Evolutionary conservation across 768 basidiomycete species (phyloP).

Genomic region (Ephemerocybe angulata): DNA sequence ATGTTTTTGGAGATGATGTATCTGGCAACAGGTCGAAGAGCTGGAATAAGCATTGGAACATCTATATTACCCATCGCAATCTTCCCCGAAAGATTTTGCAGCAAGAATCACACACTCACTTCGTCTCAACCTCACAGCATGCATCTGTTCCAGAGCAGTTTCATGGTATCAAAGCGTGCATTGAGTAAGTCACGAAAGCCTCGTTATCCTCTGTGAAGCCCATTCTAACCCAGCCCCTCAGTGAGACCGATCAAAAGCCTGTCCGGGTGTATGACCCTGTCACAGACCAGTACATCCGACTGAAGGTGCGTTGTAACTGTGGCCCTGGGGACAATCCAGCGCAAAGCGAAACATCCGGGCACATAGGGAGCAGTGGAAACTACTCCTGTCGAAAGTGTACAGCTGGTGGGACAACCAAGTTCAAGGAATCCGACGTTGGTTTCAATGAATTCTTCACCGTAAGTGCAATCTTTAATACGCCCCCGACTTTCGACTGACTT

Average conservation of each 20-base stretch:
- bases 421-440: slow-evolving; percentile 31
- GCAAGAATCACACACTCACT: slow-evolving; percentile 36
- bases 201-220: background rate
- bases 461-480: background rate
- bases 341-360: slow-evolving; percentile 34
- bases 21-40: slow-evolving; percentile 42
- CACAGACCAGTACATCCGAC: slow-evolving; percentile 16
- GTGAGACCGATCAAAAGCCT: slow-evolving; percentile 27
- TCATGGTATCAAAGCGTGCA: slow-evolving; percentile 24
- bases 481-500: background rate
- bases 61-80: slow-evolving; percentile 34
- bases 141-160: slow-evolving; percentile 37
- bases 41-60: slow-evolving; percentile 44
- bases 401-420: slow-evolving; percentile 30
- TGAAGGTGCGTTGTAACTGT: slow-evolving; percentile 26
- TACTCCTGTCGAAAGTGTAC: slow-evolving; percentile 36
- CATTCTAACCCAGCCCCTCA: background rate
- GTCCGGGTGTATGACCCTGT: slow-evolving; percentile 27
- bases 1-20: slow-evolving; percentile 37
- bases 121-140: slow-evolving; percentile 36
- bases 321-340: slow-evolving; percentile 37
- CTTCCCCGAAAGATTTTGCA: slow-evolving; percentile 31
- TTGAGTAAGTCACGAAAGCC: slow-evolving; percentile 24
- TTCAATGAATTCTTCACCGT: slow-evolving; percentile 33
- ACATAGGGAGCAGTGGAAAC: slow-evolving; percentile 40